Conservation (phyloP, 257 asterid species). For the Parsonsia alboflavescens region DNA sequence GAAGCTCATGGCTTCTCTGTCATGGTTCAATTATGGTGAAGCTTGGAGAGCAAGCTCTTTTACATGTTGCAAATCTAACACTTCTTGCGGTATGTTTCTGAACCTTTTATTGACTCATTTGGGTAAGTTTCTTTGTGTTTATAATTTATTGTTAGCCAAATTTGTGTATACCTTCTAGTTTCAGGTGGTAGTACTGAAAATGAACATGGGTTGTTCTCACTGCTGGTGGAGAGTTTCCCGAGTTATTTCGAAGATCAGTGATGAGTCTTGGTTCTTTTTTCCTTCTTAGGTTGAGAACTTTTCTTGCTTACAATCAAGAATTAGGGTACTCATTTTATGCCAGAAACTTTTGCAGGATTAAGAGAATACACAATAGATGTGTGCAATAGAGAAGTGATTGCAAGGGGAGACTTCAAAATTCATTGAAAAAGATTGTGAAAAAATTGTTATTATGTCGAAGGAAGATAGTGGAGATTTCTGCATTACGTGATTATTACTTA, state of each 20-base stretch:
- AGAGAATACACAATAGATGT: slow-evolving; percentile 25
- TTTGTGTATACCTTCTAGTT: slow-evolving; percentile 18
- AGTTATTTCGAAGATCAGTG: slow-evolving; percentile 20
- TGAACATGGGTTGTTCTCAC: slow-evolving; percentile 24
- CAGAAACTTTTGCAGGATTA: slow-evolving; percentile 17
- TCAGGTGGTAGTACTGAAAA: slow-evolving; percentile 32
- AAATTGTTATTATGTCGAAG: not conserved
- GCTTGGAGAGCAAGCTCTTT: slow-evolving; percentile 14
- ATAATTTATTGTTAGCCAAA: not conserved
- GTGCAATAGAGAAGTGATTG: slow-evolving; percentile 13
- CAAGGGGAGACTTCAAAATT: slow-evolving; percentile 18
- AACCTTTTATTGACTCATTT: too few species aligned
- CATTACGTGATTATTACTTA: not conserved
- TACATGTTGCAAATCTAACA: slow-evolving; percentile 24
- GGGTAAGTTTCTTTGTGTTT: too few species aligned
- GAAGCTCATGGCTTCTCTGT: not conserved
- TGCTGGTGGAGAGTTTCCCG: slow-evolving; percentile 23
- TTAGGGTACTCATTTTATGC: not conserved
- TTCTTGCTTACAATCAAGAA: not conserved
- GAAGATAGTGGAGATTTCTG: not conserved
- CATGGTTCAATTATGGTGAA: slow-evolving; percentile 9
- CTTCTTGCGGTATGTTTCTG: slow-evolving; percentile 8
- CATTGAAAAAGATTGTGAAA: not conserved
- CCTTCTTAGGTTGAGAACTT: not conserved
- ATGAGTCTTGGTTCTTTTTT: slow-evolving; percentile 1